Evolutionary conservation across 345 rosid genomes (phyloP), one percentile per base, ranked within the genome.

Genomic region (Erodium maritimum): DNA sequence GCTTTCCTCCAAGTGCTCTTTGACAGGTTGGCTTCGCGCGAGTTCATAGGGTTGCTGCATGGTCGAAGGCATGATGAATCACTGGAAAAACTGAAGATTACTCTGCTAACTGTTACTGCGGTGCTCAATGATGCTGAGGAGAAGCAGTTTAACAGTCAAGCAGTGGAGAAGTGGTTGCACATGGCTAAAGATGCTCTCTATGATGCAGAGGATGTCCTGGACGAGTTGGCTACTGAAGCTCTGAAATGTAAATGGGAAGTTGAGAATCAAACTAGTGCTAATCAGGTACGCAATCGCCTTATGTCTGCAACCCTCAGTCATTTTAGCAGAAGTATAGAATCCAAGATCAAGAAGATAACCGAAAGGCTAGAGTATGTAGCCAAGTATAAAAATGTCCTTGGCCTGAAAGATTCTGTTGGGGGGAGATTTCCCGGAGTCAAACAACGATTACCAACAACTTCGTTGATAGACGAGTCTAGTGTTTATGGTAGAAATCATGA

Each of bases 101-200:
- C 65, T 2, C 54, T 52, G 45, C 54, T 54, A 0, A 46, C 58
- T 4, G 52, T 48, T 24, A 24, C 18, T 21, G 57, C 61, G 14
- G 62, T 65, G 20, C 68, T 73, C 19, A 59, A 56, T 29, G 71
- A 73, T 60, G 74, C 69, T 6, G 78, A 74, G 63, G 66, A 55
- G 21, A 66, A 69, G 60, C 78, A 65, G 42, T 19, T 45, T 23
- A 58, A 52, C 16, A 59, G 60, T 9, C 62, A 6, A 4, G 61
- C 8, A 21, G 46, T 70, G 59, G 62, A 21, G 56, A 18, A 46
- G 18, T 70, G 77, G 68, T 21, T 69, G 25, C 23, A 20, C 11
- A 17, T 66, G 50, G 62, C 58, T 46, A 23, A 23, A 66, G 66
- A 65, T 42, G 24, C 64, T 45, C 54, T 58, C n/a, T 69, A 62